These are phyloP conservation scores for Albizia julibrissin DNA, from an alignment of 306 rosid genomes.

Conservation along the genomic window DNA sequence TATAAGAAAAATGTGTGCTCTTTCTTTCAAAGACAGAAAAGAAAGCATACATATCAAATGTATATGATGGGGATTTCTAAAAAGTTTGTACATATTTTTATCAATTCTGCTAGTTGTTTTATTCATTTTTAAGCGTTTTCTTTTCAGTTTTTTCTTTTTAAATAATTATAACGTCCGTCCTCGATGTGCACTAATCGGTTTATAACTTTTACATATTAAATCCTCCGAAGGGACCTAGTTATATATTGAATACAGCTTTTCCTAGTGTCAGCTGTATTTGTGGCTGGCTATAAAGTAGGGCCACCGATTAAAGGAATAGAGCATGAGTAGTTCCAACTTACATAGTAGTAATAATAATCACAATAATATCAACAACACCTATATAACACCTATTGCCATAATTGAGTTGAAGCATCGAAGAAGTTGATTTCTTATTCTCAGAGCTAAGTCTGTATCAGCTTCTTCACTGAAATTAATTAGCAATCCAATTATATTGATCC, in stretches of 20 bases:
- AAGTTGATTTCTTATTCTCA: background rate
- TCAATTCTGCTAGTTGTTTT: too few species aligned
- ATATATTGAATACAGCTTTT: background rate
- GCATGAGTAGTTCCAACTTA: background rate
- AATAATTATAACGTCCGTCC: too few species aligned
- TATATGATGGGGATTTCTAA: too few species aligned
- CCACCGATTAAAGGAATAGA: background rate
- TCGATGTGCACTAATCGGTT: too few species aligned
- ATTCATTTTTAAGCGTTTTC: too few species aligned
- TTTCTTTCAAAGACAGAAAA: too few species aligned
- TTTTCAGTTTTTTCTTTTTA: too few species aligned
- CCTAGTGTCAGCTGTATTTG: background rate
- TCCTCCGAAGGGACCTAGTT: background rate
- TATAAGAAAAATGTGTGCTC: background rate
- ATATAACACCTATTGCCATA: background rate
- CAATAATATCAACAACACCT: background rate
- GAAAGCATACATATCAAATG: too few species aligned
- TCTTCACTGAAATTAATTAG: background rate
- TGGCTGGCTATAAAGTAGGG: background rate
- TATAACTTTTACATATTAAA: background rate
- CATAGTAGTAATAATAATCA: background rate
- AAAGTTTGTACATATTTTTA: too few species aligned
- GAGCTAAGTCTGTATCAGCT: too few species aligned
- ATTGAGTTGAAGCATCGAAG: background rate
- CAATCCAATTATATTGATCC: background rate